Evolutionary conservation across 495 filamentous ascomycete genomes (phyloP).

Genomic region (Entonaema liquescens): DNA sequence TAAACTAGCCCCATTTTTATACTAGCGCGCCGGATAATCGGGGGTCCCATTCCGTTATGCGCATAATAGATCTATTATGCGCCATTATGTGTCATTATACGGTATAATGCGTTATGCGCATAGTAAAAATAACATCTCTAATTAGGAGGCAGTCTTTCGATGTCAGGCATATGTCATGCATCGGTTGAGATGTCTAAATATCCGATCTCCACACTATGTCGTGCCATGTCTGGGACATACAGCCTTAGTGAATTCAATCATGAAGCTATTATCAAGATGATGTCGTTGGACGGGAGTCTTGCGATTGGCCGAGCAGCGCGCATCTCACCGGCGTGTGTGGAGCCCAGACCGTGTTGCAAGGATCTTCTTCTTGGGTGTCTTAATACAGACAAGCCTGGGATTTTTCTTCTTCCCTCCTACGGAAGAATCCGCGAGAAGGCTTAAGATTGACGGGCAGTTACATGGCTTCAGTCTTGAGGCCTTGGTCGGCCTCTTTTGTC

Average conservation of each 20-base stretch:
- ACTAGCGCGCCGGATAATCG: too few species aligned
- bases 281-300: not conserved
- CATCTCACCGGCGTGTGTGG: not conserved
- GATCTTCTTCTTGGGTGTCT: not conserved
- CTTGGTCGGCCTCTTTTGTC: not conserved
- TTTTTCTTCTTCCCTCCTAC: not conserved
- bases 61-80: too few species aligned
- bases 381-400: not conserved
- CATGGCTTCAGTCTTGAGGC: not conserved
- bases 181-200: not conserved
- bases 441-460: not conserved
- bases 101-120: too few species aligned
- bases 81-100: too few species aligned
- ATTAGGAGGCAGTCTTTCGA: not conserved
- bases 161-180: not conserved
- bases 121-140: too few species aligned
- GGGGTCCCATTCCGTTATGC: too few species aligned
- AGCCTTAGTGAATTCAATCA: not conserved
- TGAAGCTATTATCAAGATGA: not conserved
- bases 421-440: not conserved
- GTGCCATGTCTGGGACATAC: not conserved
- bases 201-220: not conserved
- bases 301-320: not conserved
- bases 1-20: too few species aligned
- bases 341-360: not conserved